phyloP scores from a whole-genome alignment of 179 eudicot genomes.

The Patellifolia procumbens region DNA sequence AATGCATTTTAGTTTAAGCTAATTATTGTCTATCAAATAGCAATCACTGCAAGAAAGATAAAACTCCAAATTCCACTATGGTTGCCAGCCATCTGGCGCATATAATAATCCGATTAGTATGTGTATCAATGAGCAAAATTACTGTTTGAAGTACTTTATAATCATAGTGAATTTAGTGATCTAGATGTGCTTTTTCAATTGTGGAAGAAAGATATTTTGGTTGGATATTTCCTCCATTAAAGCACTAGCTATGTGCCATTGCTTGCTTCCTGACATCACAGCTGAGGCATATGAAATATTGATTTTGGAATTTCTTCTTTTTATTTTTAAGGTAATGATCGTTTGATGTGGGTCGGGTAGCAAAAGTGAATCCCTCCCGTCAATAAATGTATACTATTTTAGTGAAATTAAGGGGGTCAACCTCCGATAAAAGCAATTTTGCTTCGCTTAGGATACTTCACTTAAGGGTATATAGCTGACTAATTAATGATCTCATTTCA shows the following conservation, averaged over 20 bases:
- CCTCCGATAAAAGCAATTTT: too few relatives aligned
- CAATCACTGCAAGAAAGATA: too few relatives aligned
- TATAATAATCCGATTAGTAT: too few relatives aligned
- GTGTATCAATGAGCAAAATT: background rate
- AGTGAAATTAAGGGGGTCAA: too few relatives aligned
- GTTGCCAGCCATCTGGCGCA: background rate
- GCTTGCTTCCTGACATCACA: background rate
- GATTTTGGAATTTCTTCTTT: background rate
- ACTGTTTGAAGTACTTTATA: background rate
- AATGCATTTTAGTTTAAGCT: too few relatives aligned
- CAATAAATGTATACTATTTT: too few relatives aligned
- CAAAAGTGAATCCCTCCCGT: too few relatives aligned
- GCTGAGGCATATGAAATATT: background rate
- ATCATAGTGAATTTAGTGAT: background rate
- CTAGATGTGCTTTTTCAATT: background rate
- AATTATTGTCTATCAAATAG: too few relatives aligned
- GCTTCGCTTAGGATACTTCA: too few relatives aligned
- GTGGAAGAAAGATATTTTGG: background rate
- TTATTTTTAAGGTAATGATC: background rate
- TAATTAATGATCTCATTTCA: too few relatives aligned
- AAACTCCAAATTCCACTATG: too few relatives aligned
- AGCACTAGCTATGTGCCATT: background rate
- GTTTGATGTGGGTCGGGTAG: background rate
- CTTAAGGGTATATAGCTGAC: too few relatives aligned
- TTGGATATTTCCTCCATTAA: slow-evolving; percentile 5